A percentile compares a stretch with the other conserved stretches of the same genome.
These are phyloP conservation scores for Citrus cavaleriei DNA, from an alignment of 345 rosid species.

Conservation along the genomic window DNA sequence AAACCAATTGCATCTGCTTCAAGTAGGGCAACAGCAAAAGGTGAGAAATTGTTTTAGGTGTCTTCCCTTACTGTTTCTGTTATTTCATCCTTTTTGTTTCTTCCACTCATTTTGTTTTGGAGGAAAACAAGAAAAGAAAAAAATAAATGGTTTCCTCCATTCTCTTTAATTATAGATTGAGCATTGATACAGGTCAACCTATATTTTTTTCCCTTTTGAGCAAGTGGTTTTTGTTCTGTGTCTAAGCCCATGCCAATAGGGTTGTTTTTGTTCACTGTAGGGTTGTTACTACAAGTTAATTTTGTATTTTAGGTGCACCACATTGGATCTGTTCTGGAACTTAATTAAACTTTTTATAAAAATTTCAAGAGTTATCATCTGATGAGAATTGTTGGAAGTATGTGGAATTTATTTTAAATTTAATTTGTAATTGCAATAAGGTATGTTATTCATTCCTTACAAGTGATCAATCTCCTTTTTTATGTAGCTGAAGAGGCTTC, in stretches of 20 bases:
- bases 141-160: background rate
- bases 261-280: background rate
- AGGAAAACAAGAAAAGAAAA: too few species aligned
- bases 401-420: background rate
- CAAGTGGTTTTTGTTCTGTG: background rate
- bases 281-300: background rate
- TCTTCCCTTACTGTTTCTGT: background rate
- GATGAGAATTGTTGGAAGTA: background rate
- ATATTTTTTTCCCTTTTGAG: background rate
- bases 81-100: background rate
- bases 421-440: background rate
- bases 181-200: background rate
- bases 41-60: slow-evolving; percentile 27
- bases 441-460: background rate
- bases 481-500: slow-evolving; percentile 62
- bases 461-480: slow-evolving; percentile 3
- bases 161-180: background rate
- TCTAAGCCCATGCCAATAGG: background rate
- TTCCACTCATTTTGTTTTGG: too few species aligned
- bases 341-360: background rate
- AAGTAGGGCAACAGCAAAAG: slow-evolving; percentile 58
- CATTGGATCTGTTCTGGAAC: background rate
- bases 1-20: slow-evolving; percentile 44
- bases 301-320: background rate
- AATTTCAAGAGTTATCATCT: background rate